Evolutionary conservation across 176 grass and related monocot genomes (phyloP).

Genomic region (Tillandsia leiboldiana): DNA sequence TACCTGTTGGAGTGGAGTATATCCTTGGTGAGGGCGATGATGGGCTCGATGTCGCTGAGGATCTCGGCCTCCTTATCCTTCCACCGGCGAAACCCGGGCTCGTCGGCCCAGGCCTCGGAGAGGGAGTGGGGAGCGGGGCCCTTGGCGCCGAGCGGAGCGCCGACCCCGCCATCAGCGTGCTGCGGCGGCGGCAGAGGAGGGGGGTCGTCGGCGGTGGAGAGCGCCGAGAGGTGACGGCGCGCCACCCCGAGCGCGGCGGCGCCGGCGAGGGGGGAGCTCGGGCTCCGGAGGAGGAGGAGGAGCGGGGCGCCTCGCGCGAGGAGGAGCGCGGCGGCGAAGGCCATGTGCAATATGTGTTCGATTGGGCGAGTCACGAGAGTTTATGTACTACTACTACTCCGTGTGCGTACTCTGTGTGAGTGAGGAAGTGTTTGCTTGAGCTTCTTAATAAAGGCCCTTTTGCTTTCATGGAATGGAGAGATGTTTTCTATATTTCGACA

Average conservation of each 20-base stretch:
- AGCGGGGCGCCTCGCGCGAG: constrained; percentile 14
- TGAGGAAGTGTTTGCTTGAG: no score
- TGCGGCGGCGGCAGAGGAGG: not conserved
- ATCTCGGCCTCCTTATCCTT: constrained; percentile 52
- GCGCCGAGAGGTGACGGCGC: constrained; percentile 16
- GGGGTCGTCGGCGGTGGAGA: constrained; percentile 14
- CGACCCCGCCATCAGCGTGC: not conserved
- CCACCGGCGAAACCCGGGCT: constrained; percentile 22
- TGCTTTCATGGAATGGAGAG: no score
- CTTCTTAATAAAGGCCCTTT: no score
- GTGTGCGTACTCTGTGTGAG: no score
- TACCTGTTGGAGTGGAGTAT: constrained; percentile 89
- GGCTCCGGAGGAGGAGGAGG: constrained; percentile 13
- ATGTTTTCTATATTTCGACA: no score
- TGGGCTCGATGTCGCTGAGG: constrained; percentile 47
- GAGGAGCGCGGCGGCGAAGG: constrained; percentile 17
- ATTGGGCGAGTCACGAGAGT: no score
- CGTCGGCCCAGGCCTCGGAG: constrained; percentile 6
- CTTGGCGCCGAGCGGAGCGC: not conserved
- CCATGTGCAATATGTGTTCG: not conserved
- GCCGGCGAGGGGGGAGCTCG: constrained; percentile 7
- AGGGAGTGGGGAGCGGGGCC: constrained; percentile 15
- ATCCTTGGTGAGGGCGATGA: constrained; percentile 45
- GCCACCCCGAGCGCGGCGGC: not conserved
- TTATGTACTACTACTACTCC: no score